Evolutionary conservation across 352 stramenopile genomes (phyloP), one percentile per base, ranked within the genome.

Genomic region (Peronospora tabacina): DNA sequence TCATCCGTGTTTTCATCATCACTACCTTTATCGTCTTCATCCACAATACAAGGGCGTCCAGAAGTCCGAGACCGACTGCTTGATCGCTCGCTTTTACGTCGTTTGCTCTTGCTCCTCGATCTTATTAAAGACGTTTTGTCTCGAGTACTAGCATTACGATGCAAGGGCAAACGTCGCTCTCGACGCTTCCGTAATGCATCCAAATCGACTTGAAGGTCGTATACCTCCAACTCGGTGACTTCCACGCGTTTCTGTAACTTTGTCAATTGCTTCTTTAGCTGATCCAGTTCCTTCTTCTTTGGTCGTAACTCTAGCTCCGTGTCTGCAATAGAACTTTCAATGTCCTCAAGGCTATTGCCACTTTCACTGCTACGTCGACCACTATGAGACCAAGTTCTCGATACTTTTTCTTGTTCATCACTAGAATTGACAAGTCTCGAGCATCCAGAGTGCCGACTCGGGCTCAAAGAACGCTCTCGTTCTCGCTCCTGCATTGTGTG

Each of bases 131-230:
- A 29, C 22, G 50, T 49, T 10, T 41, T 30, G 16, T 52, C 44
- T 17, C 44, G 45, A 16, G 35, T 57, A 19, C 53, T 55, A 11
- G n/a, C 41, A 36, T 32, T 59, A 3, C 29, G 35, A 15, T 57
- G 46, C 10, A 54, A 63, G 2, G 54, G 51, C 1, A 72, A 30
- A 17, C 63, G 63, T 0, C 55, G 55, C 36, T 70, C 58, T 24
- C 75, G 66, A 11, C 80, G 80, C 47, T 84, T 85, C 16, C 66
- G 45, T 30, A 90, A 55, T 11, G 61, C 63, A 17, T 90, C 72
- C 15, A 90, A 39, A 26, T 75, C 62, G 6, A 88, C 67, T 51
- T 86, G 55, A 37, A 87, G 55, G 32, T 89, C 75, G 59, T 73
- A 69, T 13, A 90, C 61, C 44, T 87, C 67, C 44, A 89, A 69